Evolutionary conservation across 352 stramenopile genomes (phyloP).

Genomic region (Phytopythium vexans): DNA sequence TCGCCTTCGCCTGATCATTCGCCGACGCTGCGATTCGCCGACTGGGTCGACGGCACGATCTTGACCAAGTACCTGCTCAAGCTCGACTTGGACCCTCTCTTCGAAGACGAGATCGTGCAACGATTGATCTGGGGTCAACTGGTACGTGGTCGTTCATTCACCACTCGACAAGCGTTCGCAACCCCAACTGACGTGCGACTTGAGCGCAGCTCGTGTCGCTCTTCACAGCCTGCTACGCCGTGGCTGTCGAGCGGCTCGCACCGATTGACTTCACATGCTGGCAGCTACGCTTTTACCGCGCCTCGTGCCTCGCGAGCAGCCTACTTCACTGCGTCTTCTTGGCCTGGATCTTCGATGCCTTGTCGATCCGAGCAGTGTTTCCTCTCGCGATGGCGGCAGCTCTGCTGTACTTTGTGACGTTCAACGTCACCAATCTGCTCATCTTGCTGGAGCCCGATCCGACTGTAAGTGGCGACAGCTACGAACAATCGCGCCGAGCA

Average conservation of each 20-base stretch:
- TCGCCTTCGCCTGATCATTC: background rate
- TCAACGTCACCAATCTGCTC: constrained; percentile 60
- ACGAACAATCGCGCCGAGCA: no score
- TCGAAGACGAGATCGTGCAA: constrained; percentile 18
- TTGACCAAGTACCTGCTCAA: constrained; percentile 15
- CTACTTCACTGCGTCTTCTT: constrained; percentile 40
- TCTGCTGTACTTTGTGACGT: constrained; percentile 39
- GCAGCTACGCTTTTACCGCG: constrained; percentile 37
- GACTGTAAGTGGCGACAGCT: no score
- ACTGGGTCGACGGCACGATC: constrained; percentile 10
- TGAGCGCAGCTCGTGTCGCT: constrained; percentile 35
- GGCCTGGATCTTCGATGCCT: constrained; percentile 14
- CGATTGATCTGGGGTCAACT: constrained; percentile 37
- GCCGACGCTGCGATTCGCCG: constrained; percentile 6
- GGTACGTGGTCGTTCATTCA: constrained; percentile 9
- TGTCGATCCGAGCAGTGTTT: constrained; percentile 29
- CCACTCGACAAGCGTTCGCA: background rate
- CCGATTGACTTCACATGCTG: constrained; percentile 47
- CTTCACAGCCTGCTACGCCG: constrained; percentile 42
- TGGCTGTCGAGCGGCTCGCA: constrained; percentile 43
- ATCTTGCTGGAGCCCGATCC: constrained; percentile 41
- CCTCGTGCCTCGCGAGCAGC: constrained; percentile 30
- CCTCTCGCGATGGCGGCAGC: constrained; percentile 25
- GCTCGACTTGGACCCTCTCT: constrained; percentile 24
- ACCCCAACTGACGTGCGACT: background rate